phyloP scores from a whole-genome alignment of 257 asterid species.

The Solanum stenotomum region DNA sequence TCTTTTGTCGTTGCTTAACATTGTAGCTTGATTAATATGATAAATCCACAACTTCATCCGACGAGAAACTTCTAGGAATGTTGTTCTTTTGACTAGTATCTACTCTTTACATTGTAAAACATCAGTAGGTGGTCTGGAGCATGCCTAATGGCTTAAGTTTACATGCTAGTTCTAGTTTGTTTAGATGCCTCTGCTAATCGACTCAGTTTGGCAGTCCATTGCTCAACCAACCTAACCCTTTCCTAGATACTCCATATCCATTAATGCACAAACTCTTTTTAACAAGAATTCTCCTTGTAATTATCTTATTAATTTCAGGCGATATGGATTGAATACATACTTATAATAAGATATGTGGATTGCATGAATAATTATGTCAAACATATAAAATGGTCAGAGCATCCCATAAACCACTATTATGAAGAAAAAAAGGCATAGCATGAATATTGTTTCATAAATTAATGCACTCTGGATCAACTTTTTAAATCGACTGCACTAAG shows the following conservation, averaged over 20 bases:
- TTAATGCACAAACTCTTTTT: neutral
- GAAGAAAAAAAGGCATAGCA: neutral
- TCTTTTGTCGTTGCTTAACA: neutral
- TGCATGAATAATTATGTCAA: neutral
- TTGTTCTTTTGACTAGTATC: neutral
- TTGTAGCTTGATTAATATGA: neutral
- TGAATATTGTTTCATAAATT: neutral
- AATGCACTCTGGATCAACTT: neutral
- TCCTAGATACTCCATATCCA: neutral
- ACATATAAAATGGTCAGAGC: neutral
- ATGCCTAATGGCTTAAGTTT: neutral
- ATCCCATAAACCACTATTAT: neutral
- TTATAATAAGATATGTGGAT: neutral
- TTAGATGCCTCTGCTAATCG: neutral
- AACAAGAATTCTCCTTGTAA: neutral
- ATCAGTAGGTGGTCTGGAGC: neutral
- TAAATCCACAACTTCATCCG: neutral
- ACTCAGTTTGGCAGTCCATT: neutral
- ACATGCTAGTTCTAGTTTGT: neutral
- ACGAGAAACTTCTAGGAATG: neutral
- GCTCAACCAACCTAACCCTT: neutral
- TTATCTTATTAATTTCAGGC: neutral
- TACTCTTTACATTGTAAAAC: neutral
- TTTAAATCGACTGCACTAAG: neutral
- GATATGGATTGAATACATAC: neutral